A percentile compares a stretch with the other conserved stretches of the same genome.
phyloP scores from a whole-genome alignment of 441 rosid genomes.

The Francoa sonchifolia region DNA sequence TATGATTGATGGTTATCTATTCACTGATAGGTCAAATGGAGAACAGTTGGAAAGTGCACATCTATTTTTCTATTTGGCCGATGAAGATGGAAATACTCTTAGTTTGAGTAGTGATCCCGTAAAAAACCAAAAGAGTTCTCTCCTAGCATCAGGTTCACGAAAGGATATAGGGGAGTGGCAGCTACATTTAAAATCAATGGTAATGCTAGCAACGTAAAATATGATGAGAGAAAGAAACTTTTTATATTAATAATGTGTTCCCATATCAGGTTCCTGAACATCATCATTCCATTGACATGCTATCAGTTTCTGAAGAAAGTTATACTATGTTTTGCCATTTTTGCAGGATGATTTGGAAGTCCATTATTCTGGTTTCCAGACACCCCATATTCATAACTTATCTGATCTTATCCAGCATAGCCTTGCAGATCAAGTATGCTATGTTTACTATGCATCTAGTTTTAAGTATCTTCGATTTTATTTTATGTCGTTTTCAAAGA shows the following conservation, averaged over 20 bases:
- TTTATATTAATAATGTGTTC: no score
- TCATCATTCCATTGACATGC: no score
- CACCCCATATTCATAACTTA: conserved; percentile 88
- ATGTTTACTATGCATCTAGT: background rate
- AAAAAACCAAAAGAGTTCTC: conserved; percentile 37
- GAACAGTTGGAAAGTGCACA: conserved; percentile 50
- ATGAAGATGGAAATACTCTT: conserved; percentile 70
- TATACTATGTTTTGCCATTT: conserved; percentile 7
- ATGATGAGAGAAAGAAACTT: no score
- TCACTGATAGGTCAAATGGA: conserved; percentile 21
- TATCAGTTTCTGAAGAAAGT: no score
- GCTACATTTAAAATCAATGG: conserved; percentile 71
- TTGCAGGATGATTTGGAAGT: conserved; percentile 58
- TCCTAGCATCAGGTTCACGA: conserved; percentile 76
- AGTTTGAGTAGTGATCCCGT: conserved; percentile 34
- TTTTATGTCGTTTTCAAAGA: no score
- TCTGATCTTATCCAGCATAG: conserved; percentile 77
- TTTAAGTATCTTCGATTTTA: background rate
- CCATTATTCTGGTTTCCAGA: conserved; percentile 86
- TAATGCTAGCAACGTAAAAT: conserved; percentile 17
- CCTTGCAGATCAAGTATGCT: conserved; percentile 65
- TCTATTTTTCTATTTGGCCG: conserved; percentile 85
- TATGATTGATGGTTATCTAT: no score
- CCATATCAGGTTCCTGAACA: no score
- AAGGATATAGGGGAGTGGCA: conserved; percentile 75